Evolutionary conservation across 2,329 filamentous ascomycete species (phyloP).

Genomic region (Cordyceps cateniannulata): DNA sequence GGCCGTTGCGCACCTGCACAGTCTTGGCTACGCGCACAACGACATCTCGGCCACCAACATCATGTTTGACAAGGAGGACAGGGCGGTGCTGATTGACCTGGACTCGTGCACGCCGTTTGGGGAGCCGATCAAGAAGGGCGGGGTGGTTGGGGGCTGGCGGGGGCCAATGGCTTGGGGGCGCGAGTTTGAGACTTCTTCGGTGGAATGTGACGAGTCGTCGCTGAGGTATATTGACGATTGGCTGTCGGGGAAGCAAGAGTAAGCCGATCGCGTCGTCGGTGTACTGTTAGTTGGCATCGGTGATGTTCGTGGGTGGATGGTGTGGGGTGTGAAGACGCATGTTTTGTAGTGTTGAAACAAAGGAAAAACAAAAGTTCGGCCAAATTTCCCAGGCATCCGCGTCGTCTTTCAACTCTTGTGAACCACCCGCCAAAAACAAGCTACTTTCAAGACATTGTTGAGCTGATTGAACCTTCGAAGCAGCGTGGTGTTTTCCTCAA

Average conservation of each 20-base stretch:
- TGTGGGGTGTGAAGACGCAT: no score
- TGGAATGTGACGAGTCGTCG: not conserved
- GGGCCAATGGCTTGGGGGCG: not conserved
- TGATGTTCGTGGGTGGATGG: no score
- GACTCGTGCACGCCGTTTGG: not conserved
- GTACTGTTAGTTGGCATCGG: no score
- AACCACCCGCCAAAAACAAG: no score
- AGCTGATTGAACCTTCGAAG: no score
- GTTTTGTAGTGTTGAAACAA: no score
- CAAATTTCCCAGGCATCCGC: no score
- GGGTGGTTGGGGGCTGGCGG: not conserved
- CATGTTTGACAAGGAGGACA: not conserved
- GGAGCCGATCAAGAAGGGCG: not conserved
- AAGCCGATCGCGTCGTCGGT: no score
- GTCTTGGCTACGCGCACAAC: not conserved
- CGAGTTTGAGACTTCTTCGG: not conserved
- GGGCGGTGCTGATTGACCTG: not conserved
- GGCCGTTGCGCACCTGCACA: not conserved
- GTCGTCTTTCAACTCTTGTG: no score
- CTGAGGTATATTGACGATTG: not conserved
- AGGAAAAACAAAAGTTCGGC: no score
- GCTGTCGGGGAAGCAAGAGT: not conserved
- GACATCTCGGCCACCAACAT: not conserved
- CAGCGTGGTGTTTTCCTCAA: no score
- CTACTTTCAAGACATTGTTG: no score